phyloP scores from a whole-genome alignment of 2,329 filamentous ascomycete genomes.

The Emergomyces pasteurianus region DNA sequence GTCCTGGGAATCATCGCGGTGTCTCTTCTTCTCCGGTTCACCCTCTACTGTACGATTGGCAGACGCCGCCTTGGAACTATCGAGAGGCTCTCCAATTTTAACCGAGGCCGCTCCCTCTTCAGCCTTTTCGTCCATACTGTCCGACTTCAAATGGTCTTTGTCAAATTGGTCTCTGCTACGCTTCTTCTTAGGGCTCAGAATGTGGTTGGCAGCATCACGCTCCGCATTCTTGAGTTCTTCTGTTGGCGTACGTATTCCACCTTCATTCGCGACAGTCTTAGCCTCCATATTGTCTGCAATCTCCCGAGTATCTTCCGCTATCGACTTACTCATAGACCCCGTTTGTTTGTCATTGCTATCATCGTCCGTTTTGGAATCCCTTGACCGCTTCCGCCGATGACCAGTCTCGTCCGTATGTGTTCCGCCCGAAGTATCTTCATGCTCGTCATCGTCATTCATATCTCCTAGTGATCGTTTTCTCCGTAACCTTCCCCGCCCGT shows the following conservation, averaged over 20 bases:
- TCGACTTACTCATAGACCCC: background rate
- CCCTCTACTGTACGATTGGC: constrained; percentile 14
- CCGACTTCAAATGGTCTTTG: constrained; percentile 19
- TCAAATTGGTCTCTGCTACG: constrained; percentile 33
- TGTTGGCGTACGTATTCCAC: constrained; percentile 6
- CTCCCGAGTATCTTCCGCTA: background rate
- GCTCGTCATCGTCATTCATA: constrained; percentile 23
- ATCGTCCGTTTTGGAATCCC: constrained; percentile 16
- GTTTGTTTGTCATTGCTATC: constrained; percentile 1
- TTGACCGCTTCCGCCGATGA: constrained; percentile 24
- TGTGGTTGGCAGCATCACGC: constrained; percentile 13
- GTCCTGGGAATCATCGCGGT: constrained; percentile 32
- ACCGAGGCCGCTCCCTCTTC: background rate
- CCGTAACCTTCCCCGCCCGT: constrained; percentile 24
- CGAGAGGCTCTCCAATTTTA: constrained; percentile 2
- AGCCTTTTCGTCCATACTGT: constrained; percentile 11
- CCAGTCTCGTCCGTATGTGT: constrained; percentile 13
- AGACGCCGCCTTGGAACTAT: constrained; percentile 1
- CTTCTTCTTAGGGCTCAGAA: constrained; percentile 31
- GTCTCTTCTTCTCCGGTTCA: constrained; percentile 32
- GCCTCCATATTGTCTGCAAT: background rate
- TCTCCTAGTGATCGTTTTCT: constrained; percentile 35
- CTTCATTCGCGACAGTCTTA: background rate
- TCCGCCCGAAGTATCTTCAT: background rate
- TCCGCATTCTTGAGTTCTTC: constrained; percentile 9